Conservation (phyloP, 2,329 filamentous ascomycete genomes). For the Aspergillus bombycis region DNA sequence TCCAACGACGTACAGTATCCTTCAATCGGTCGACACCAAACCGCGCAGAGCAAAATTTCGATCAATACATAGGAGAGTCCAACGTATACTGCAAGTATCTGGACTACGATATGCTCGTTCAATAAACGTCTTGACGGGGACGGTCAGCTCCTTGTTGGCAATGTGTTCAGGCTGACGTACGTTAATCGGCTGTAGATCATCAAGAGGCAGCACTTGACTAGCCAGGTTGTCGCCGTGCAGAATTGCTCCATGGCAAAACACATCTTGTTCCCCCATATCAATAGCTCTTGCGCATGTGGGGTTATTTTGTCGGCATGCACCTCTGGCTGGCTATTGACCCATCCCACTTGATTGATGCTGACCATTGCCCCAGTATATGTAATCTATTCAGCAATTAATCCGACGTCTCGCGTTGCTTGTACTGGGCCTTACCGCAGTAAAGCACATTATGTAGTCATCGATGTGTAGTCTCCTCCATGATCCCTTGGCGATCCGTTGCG, state of each 20-base stretch:
- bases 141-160: background rate
- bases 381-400: background rate
- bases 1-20: background rate
- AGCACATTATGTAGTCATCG: background rate
- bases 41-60: background rate
- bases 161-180: background rate
- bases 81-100: background rate
- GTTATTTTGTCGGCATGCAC: background rate
- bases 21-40: background rate
- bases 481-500: background rate
- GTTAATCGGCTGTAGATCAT: background rate
- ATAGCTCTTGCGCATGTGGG: background rate
- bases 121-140: background rate
- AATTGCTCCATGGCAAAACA: background rate
- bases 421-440: background rate
- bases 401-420: no score
- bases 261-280: background rate
- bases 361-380: background rate
- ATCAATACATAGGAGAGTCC: background rate
- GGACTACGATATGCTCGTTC: background rate
- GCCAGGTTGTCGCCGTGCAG: background rate
- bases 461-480: background rate
- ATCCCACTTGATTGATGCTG: background rate
- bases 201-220: background rate
- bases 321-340: background rate